Evolutionary conservation across 2,329 filamentous ascomycete species (phyloP), one percentile per base, ranked within the genome.

Genomic region (Chalara sp.): DNA sequence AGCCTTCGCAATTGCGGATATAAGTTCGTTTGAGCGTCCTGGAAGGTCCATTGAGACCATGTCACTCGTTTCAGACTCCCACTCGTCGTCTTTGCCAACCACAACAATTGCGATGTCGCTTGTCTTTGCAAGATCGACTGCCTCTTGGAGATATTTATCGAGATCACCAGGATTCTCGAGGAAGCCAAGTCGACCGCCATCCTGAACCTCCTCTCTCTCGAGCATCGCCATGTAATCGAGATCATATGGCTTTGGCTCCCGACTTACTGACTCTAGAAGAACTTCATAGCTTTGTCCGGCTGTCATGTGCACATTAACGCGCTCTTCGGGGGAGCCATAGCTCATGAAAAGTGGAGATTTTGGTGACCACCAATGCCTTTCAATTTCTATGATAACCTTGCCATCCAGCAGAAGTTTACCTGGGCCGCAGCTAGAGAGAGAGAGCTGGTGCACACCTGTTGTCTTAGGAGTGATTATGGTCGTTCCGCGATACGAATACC

Each of bases 291-390:
- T 39, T 39, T 39, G 35, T 39, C 13, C 13, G 35, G 2, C 35
- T 13, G 10, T 39, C 35, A 13, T 39, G 35, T 10, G 13, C 35
- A 39, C 10, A 3, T 11, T 3, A 13, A 39, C 10, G 35, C 10
- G 13, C 35, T 13, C 10, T 39, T 39, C 35, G 10, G 13, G 10
- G 35, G 35, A 11, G 13, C 10, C 10, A 11, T 39, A 11, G 35
- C 13, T 39, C 10, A 39, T 11, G 3, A 39, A 11, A 10, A 13
- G 35, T 39, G 35, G 10, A 11, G 10, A 13, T 10, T 39, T 13
- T 32, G 31, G 78, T 79, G 53, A 82, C 76, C 0, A 76, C 71
- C 3, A 79, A 79, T 2, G 79, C 67, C 32, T 76, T 70, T 21
- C 80, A 21, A 21, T 21, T 21, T 21, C 21, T 21, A 21, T 21